Percentiles rank a stretch among this genome's conserved stretches.
These are phyloP conservation scores for Iris pallida DNA, from an alignment of 116 monocot species.

Conservation along the genomic window DNA sequence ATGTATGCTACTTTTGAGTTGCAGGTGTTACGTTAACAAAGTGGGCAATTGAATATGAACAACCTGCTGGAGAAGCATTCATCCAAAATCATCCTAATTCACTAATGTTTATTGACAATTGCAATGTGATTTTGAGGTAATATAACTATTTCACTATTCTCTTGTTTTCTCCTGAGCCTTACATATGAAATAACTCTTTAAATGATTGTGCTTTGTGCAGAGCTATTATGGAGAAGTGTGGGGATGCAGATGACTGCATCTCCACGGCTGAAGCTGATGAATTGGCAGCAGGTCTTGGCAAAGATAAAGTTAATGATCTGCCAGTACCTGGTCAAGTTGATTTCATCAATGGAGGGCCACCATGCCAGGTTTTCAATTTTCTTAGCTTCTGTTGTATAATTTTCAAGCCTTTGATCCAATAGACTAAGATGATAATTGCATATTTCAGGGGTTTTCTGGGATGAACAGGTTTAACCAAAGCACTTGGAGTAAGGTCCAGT, in stretches of 20 bases:
- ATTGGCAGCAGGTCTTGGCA: conserved; percentile 44
- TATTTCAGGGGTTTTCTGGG: conserved; percentile 87
- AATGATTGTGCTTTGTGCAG: conserved; percentile 37
- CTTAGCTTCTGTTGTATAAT: neutral
- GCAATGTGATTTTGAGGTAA: conserved; percentile 92
- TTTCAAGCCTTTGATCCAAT: neutral
- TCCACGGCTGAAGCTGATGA: conserved; percentile 84
- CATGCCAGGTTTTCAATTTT: conserved; percentile 70
- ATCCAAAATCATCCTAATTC: conserved; percentile 70
- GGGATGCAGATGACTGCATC: conserved; percentile 88
- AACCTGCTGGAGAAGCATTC: conserved; percentile 95
- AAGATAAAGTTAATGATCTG: conserved; percentile 65
- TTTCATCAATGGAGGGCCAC: conserved; percentile 98
- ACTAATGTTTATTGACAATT: conserved; percentile 81
- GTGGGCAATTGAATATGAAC: conserved; percentile 99
- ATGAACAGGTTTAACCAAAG: conserved; percentile 96
- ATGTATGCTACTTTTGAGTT: neutral
- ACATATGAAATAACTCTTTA: neutral
- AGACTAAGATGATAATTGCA: neutral
- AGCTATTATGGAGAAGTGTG: conserved; percentile 96
- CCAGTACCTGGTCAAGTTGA: conserved; percentile 95
- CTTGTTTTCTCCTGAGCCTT: neutral
- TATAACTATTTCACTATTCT: conserved; percentile 1
- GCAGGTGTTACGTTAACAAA: conserved; percentile 78
- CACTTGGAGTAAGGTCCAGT: conserved; percentile 97